phyloP scores from a whole-genome alignment of 1,284 basidiomycete genomes.

The Coniferiporia weirii region DNA sequence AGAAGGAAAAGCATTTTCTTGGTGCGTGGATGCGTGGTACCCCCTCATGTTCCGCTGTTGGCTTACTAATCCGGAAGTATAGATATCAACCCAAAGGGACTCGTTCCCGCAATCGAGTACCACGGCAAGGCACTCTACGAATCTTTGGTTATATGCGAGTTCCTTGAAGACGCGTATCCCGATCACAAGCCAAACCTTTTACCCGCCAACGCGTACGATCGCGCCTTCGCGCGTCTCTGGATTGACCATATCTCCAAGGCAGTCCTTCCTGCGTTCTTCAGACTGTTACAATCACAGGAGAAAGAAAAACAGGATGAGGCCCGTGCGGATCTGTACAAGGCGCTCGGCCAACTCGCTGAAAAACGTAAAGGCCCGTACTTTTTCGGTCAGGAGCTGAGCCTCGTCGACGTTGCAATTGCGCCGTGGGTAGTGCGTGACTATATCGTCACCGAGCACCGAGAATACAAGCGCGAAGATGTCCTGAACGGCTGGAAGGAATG shows the following conservation, averaged over 20 bases:
- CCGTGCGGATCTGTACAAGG: slow-evolving; percentile 40
- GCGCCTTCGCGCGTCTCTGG: slow-evolving; percentile 48
- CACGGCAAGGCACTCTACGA: slow-evolving; percentile 55
- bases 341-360: slow-evolving; percentile 40
- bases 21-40: slow-evolving; percentile 28
- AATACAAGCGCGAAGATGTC: slow-evolving; percentile 40
- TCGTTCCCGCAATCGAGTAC: slow-evolving; percentile 60
- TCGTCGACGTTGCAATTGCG: slow-evolving; percentile 54
- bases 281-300: slow-evolving; percentile 50
- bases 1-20: slow-evolving; percentile 59
- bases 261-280: slow-evolving; percentile 48
- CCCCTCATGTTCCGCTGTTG: neutral
- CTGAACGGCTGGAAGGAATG: slow-evolving; percentile 44
- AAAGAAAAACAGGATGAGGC: slow-evolving; percentile 42
- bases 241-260: slow-evolving; percentile 48
- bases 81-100: slow-evolving; percentile 64
- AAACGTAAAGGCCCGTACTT: slow-evolving; percentile 57
- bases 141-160: slow-evolving; percentile 54
- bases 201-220: slow-evolving; percentile 43
- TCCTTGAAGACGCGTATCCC: slow-evolving; percentile 56
- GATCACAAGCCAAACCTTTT: slow-evolving; percentile 40
- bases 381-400: slow-evolving; percentile 47
- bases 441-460: slow-evolving; percentile 45
- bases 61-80: slow-evolving; percentile 9
- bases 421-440: slow-evolving; percentile 54